Base-by-base conservation (phyloP, 441 rosid genomes). In the Adansonia rubrostipa region DNA sequence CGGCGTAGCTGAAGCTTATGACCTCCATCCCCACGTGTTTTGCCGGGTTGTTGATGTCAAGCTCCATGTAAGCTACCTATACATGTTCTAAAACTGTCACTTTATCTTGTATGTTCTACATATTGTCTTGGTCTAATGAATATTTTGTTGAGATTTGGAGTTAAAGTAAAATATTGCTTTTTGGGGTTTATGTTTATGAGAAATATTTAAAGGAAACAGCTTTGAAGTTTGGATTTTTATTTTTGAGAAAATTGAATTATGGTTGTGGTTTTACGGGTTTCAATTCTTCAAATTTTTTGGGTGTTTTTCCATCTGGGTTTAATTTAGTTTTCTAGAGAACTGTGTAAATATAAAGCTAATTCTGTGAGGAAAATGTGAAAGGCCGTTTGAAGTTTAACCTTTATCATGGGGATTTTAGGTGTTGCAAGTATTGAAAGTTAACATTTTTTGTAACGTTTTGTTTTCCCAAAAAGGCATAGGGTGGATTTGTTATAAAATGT, bases 11-110 rank as follows among this genome's bases (percentile, higher is more conserved):
- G 87, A 90, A 69, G 83, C 85, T 73, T 87, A 66, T 85, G 92
- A 87, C 82, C 90, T 92, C 14, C 90, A 89, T 88, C 85, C 97
- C 77, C 93, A 92, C 83, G 83, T 91, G 80, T 89, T 90, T 87
- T 93, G 98, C 87, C 93, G 97, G 70, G 97, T 96, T 83, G 87
- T 91, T 81, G 96, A 96, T 87, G 93, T 96, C 86, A 92, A 94
- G 90, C 98, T 96, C 81, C 97, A 90, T 86, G 99, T 96, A 82
- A 86, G 86, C 81, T 20, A 19, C 62, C 19, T 62, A 17, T 74
- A 20, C 61, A 13, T 36, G 69, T 42, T 42, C 44, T 45, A 13
- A 28, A 13, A 47, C 64, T 33, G 36, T 8, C 20, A 6, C 40
- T 57, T 22, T 3, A 63, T 8, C 73, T 47, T 47, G 44, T 75